Percentiles rank a stretch among this genome's conserved stretches.
Evolutionary conservation across 768 basidiomycete genomes (phyloP).

Genomic region (Phylloporus rhodoxanthus): DNA sequence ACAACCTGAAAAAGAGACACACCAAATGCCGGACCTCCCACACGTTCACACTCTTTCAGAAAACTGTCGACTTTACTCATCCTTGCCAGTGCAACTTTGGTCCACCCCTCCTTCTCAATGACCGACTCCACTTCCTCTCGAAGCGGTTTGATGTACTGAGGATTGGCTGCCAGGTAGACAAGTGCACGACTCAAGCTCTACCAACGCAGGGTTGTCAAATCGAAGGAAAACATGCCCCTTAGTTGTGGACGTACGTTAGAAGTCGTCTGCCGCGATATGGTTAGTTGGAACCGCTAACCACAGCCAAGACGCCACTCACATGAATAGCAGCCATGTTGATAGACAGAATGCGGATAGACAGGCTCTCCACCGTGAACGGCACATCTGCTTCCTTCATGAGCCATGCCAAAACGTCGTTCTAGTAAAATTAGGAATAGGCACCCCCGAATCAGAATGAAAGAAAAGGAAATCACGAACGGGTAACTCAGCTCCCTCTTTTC

Average conservation of each 20-base stretch:
- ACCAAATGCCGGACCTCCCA: not conserved
- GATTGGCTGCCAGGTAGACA: not conserved
- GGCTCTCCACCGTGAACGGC: conserved; percentile 1
- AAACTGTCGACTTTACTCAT: not conserved
- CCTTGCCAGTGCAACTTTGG: not conserved
- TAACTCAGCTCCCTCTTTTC: not conserved
- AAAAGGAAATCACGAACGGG: conserved; percentile 9
- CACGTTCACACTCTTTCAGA: not conserved
- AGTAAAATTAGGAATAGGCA: not conserved
- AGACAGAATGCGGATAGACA: conserved; percentile 14
- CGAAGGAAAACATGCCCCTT: rapidly evolving
- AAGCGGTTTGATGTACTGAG: not conserved
- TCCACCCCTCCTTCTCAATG: too few relatives aligned
- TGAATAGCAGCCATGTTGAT: conserved; percentile 23
- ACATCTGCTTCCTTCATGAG: conserved; percentile 22
- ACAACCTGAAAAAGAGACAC: too few relatives aligned
- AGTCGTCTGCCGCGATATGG: not conserved
- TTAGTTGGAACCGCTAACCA: not conserved
- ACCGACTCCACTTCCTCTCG: not conserved
- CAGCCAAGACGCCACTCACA: conserved; percentile 1
- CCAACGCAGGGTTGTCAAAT: conserved; percentile 31
- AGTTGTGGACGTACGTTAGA: not conserved
- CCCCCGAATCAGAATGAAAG: not conserved
- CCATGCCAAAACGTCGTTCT: conserved; percentile 34
- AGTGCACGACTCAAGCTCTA: too few relatives aligned